Base-by-base conservation (phyloP, 1,284 basidiomycete species). In the Cryptococcus depauperatus region DNA sequence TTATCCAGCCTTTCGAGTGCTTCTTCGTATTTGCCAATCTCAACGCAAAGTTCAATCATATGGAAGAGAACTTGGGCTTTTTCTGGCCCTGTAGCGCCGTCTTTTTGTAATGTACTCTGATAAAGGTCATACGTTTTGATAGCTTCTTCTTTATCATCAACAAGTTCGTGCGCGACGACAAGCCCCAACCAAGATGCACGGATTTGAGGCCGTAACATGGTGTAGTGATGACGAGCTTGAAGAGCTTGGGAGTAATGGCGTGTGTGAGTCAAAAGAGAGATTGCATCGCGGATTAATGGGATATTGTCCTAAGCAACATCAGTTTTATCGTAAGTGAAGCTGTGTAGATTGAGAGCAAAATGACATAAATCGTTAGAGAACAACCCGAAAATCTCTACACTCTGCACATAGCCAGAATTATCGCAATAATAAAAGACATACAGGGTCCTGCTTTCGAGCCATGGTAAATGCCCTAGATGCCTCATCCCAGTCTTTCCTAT, bases 121-220 rank as follows among this genome's bases (percentile, higher is more conserved):
- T 75, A 75, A 30, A 81, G 78, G 44, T 85, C 81, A 37, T 93
- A 69, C 1, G 88, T 80, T 26, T 79, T 78, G 56, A 80, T 79
- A 2, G 90, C 83, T 59, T 88, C 83, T 5, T 71, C 64, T 5
- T 80, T 66, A 56, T 90, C 83, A 5, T 84, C 85, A 48, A 81
- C 85, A 18, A 98, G 75, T 61, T 90, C 84, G 66, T 91, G 84
- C 1, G 91, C 88, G 21, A 96, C 79, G 13, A 91, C 89, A 42
- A 95, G 76, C 1, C 79, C 85, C 42, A 92, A 74, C 95, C 95
- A 99, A 65, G 91, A 86, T 46, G 84, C 79, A 11, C 93, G 83
- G 21, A 86, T 73, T 50, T 84, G 83, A 0, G 93, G 90, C 21
- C 93, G 82, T 21, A 89, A 71, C 42, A 78, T 78, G 28, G 97